A percentile compares a stretch with the other conserved stretches of the same genome.
Evolutionary conservation across 208 protist species (phyloP).

Genomic region (Trypanosoma mega): DNA sequence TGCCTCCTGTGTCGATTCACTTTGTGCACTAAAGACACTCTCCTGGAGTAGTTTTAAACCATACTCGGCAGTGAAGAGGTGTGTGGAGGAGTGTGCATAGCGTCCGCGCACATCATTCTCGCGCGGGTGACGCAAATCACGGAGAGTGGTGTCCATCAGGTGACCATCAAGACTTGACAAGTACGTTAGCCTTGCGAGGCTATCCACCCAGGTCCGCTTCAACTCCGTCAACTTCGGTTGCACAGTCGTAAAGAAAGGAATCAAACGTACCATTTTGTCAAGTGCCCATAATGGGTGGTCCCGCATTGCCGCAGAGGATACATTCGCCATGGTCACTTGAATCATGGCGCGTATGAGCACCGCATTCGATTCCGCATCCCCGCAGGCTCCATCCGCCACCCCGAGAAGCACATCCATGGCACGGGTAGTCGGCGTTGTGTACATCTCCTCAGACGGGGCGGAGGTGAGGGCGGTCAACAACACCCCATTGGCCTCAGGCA

Average conservation of each 20-base stretch:
- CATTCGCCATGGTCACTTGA: not conserved
- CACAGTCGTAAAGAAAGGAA: slow-evolving; percentile 2
- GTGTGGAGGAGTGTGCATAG: slow-evolving; percentile 23
- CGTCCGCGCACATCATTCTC: not conserved
- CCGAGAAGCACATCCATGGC: slow-evolving; percentile 23
- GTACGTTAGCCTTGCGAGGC: slow-evolving; percentile 10
- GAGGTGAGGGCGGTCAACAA: slow-evolving; percentile 9
- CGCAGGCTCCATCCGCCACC: not conserved
- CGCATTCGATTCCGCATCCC: slow-evolving; percentile 1
- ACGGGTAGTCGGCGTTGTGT: slow-evolving; percentile 15
- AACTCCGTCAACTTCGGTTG: not conserved
- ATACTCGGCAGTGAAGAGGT: slow-evolving; percentile 66
- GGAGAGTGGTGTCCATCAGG: slow-evolving; percentile 10
- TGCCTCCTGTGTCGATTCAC: slow-evolving; percentile 4
- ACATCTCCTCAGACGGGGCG: slow-evolving; percentile 2
- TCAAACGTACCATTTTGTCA: slow-evolving; percentile 26
- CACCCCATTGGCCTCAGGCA: not conserved
- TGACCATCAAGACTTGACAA: slow-evolving; percentile 6
- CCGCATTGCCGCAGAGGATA: not conserved
- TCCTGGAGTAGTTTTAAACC: slow-evolving; percentile 61
- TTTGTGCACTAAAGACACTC: slow-evolving; percentile 19
- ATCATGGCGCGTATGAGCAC: slow-evolving; percentile 17
- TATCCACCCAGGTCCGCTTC: slow-evolving; percentile 16
- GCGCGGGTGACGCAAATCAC: slow-evolving; percentile 9
- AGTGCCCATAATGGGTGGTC: slow-evolving; percentile 4